Conservation (phyloP, 2,329 filamentous ascomycete genomes). For the Pseudogymnoascus sp. region DNA sequence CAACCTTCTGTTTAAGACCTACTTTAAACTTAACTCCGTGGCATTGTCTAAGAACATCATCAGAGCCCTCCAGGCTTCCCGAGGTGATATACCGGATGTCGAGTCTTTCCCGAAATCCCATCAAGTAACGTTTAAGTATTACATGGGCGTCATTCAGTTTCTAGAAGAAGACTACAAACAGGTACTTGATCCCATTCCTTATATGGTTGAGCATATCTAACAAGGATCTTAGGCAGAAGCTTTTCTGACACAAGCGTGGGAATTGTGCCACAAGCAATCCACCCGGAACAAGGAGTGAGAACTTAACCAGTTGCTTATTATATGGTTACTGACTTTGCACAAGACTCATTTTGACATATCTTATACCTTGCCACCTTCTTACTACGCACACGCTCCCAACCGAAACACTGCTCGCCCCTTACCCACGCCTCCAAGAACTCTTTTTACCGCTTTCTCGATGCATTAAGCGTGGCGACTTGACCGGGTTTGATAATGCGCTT, state of each 20-base stretch:
- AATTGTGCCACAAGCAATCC: slow-evolving; percentile 68
- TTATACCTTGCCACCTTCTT: slow-evolving; percentile 87
- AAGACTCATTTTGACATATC: slow-evolving; percentile 85
- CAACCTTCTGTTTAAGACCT: slow-evolving; percentile 95
- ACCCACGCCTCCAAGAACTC: slow-evolving; percentile 67
- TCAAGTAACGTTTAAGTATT: slow-evolving; percentile 93
- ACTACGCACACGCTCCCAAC: slow-evolving; percentile 82
- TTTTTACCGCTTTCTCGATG: slow-evolving; percentile 72
- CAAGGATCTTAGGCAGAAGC: slow-evolving; percentile 58
- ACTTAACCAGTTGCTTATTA: not conserved
- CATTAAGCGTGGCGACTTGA: slow-evolving; percentile 76
- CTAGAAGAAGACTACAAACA: slow-evolving; percentile 86
- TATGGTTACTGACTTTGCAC: slow-evolving; percentile 6
- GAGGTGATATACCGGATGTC: slow-evolving; percentile 73
- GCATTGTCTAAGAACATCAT: slow-evolving; percentile 86
- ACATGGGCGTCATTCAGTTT: slow-evolving; percentile 87
- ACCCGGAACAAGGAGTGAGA: slow-evolving; percentile 73
- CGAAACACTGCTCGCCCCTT: slow-evolving; percentile 61
- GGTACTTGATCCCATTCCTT: slow-evolving; percentile 38
- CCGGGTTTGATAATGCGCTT: slow-evolving; percentile 76
- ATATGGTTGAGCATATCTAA: not conserved
- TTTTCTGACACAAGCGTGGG: slow-evolving; percentile 72
- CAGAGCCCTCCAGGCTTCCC: slow-evolving; percentile 70
- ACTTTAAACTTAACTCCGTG: slow-evolving; percentile 90
- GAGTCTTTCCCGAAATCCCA: slow-evolving; percentile 81